Evolutionary conservation across 2,329 filamentous ascomycete species (phyloP).

Genomic region (Pseudonectria foliicola): DNA sequence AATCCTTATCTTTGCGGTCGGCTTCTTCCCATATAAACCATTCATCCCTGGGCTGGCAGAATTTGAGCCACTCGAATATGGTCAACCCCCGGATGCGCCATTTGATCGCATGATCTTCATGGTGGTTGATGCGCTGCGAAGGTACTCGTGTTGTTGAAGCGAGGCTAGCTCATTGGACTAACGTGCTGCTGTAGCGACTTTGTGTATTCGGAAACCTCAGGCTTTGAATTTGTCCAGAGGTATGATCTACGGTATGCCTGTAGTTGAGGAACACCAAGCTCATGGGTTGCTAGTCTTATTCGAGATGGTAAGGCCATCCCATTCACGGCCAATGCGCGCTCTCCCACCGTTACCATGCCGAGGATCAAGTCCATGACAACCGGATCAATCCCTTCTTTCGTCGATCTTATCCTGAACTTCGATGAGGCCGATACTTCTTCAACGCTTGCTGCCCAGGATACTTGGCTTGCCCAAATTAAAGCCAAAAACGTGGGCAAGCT

Average conservation of each 20-base stretch:
- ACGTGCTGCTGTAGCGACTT: slow-evolving; percentile 62
- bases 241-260: no score
- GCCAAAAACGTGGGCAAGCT: slow-evolving; percentile 64
- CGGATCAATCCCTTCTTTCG: slow-evolving; percentile 94
- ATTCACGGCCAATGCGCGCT: slow-evolving; percentile 92
- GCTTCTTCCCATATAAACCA: slow-evolving; percentile 98
- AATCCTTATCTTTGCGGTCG: slow-evolving; percentile 70
- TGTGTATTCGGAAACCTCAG: slow-evolving; percentile 74
- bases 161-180: slow-evolving; percentile 4
- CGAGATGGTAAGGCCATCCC: slow-evolving; percentile 76
- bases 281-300: slow-evolving; percentile 59
- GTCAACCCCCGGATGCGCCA: slow-evolving; percentile 52
- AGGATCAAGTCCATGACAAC: slow-evolving; percentile 96
- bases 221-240: slow-evolving; percentile 85
- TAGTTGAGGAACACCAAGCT: no score
- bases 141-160: slow-evolving; percentile 41
- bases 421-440: slow-evolving; percentile 90
- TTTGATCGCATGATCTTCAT: slow-evolving; percentile 94
- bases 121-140: slow-evolving; percentile 92
- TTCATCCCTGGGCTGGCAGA: slow-evolving; percentile 78
- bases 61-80: slow-evolving; percentile 52
- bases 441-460: slow-evolving; percentile 81
- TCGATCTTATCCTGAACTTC: slow-evolving; percentile 94
- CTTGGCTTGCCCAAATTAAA: slow-evolving; percentile 91
- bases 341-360: slow-evolving; percentile 97